Evolutionary conservation across 441 rosid genomes (phyloP), one percentile per base, ranked within the genome.

Genomic region (Corymbia calophylla): DNA sequence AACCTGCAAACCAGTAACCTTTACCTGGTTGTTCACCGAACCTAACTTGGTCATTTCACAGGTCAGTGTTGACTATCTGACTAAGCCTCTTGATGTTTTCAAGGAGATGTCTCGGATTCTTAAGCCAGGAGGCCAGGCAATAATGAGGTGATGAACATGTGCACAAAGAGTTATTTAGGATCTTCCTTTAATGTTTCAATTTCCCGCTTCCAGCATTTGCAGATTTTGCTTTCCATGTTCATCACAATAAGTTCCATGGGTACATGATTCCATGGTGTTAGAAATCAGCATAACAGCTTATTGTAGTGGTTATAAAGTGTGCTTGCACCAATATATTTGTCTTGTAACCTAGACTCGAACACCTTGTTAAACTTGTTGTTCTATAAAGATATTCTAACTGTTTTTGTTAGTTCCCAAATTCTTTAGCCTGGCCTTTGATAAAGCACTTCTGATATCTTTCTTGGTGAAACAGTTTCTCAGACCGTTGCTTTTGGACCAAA

Each of bases 31-130:
- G 5, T 39, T 39, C 12, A 9, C 17, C 16, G 12, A 73, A 23
- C 49, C 84, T 39, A 73, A 73, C 84, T 73, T 39, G 51, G 84
- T 73, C n/a, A 39, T 73, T 32, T 6, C 84, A 39, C 92, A 96
- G 99, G 99, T 97, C 87, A 96, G 99, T 88, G 97, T 96, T 68
- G 99, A 97, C 90, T 97, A 97, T 93, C 94, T 97, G 89, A 95
- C 96, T 64, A 98, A 95, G 90, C 99, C 99, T 62, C 93, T 97
- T 73, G 95, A 92, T 87, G 93, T 97, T 88, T 98, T 96, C 93
- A 95, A 94, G 93, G 99, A 98, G 95, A 97, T 96, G 96, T 15
- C 89, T 70, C 91, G 98, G 90, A 86, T 96, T 92, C 98, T 97
- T 88, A 97, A 96, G 93, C 99, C 99, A 5, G 96, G 97, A 39